Percentiles rank a stretch among this genome's conserved stretches.
phyloP scores from a whole-genome alignment of 2,329 filamentous ascomycete species.

The Xylariaceae sp. region DNA sequence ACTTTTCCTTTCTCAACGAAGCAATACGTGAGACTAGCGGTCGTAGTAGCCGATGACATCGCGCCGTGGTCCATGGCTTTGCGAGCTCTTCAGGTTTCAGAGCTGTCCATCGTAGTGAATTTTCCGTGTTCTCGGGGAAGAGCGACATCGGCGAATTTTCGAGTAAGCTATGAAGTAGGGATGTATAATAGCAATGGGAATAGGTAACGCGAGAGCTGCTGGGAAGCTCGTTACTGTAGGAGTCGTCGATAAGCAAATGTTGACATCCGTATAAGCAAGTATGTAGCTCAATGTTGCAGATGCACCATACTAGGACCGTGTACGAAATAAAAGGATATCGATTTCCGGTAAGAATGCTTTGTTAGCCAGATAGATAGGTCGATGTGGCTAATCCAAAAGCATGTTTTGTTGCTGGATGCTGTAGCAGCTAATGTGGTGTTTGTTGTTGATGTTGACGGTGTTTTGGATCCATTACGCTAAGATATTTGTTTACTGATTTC shows the following conservation, averaged over 20 bases:
- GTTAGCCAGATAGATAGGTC: background rate
- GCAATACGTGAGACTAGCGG: constrained; percentile 39
- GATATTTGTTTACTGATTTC: constrained; percentile 29
- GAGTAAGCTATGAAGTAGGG: constrained; percentile 1
- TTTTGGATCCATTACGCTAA: background rate
- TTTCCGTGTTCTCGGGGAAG: constrained; percentile 18
- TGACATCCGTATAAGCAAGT: background rate
- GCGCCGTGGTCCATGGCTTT: constrained; percentile 38
- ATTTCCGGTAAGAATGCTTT: background rate
- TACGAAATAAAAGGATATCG: background rate
- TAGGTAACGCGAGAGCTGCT: constrained; percentile 4
- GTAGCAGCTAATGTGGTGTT: background rate
- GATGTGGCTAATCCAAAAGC: background rate
- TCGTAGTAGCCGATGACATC: constrained; percentile 40
- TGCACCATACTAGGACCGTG: background rate
- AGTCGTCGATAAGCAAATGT: constrained; percentile 1
- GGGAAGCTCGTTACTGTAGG: background rate
- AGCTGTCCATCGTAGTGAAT: constrained; percentile 20
- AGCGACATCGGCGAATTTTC: constrained; percentile 17
- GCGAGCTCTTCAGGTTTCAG: constrained; percentile 18
- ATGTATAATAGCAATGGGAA: background rate
- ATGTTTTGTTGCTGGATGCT: background rate
- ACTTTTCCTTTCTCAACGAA: constrained; percentile 35
- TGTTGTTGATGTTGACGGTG: constrained; percentile 2
- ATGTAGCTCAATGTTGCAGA: background rate